phyloP scores from a whole-genome alignment of 768 basidiomycete species.

The Jaapia argillacea region DNA sequence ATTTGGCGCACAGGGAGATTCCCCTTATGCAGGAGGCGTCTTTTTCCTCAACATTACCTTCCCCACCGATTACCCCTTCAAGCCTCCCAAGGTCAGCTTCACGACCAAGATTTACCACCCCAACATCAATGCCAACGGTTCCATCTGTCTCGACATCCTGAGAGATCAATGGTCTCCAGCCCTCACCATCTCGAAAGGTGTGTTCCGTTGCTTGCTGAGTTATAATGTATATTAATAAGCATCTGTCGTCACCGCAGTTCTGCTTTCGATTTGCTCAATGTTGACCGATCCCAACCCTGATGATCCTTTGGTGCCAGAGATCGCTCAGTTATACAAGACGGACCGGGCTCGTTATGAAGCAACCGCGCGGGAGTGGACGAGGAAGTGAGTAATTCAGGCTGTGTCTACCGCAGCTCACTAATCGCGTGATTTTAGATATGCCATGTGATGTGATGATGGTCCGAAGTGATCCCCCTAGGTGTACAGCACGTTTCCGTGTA shows the following conservation, averaged over 20 bases:
- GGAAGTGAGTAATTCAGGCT: conserved; percentile 70
- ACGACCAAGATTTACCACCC: conserved; percentile 99
- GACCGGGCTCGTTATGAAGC: conserved; percentile 96
- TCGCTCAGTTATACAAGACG: conserved; percentile 98
- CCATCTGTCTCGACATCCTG: conserved; percentile 96
- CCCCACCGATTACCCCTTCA: conserved; percentile 99
- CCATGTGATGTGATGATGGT: too few species aligned
- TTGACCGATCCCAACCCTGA: conserved; percentile 99
- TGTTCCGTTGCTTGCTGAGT: conserved; percentile 1
- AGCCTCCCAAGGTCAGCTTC: conserved; percentile 99
- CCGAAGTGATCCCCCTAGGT: too few species aligned
- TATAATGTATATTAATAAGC: neutral
- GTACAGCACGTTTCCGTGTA: too few species aligned
- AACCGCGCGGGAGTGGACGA: conserved; percentile 98
- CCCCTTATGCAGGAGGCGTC: conserved; percentile 97
- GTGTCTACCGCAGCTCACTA: too few species aligned
- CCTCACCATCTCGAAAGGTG: conserved; percentile 97
- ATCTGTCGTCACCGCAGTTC: conserved; percentile 42
- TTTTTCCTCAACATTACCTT: conserved; percentile 95
- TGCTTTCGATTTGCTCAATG: conserved; percentile 98
- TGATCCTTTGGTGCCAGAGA: conserved; percentile 97
- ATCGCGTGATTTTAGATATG: too few species aligned
- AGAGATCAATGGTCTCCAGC: conserved; percentile 99
- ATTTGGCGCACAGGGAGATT: conserved; percentile 62
- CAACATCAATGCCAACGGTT: conserved; percentile 99